Base-by-base conservation (phyloP, 192 early-diverging fungal species). In the Mortierella antarctica region DNA sequence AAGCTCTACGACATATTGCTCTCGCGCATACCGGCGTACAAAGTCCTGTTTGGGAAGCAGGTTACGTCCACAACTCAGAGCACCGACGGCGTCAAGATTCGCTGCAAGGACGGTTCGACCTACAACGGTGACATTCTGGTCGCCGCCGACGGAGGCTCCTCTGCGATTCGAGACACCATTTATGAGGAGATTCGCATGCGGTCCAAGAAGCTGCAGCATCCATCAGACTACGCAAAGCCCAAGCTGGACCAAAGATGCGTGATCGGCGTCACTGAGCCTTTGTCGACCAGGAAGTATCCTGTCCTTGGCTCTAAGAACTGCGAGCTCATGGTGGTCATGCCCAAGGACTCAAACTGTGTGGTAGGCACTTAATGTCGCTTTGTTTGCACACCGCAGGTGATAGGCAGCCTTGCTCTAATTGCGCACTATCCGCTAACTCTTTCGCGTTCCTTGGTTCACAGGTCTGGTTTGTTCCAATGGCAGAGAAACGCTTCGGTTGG, bases 21-120 rank as follows among this genome's bases (percentile, higher is more conserved):
- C 56, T 68, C 74, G 4, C 67, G 74, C 42, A 70, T 78, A 13
- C 74, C 74, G 13, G 74, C 74, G 42, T 78, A 78, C 67, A 78
- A 70, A 6, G 41, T 78, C 55, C 54, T 78, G 15, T 78, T 78
- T n/a, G 20, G 13, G 10, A 78, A 78, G 39, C 67, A 62, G 20
- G 74, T 78, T 15, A 18, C 44, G 17, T 63, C 67, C 20, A 70
- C 68, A 40, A 49, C 56, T 14, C 74, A 78, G n/a, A 70, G 23
- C 51, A 47, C 39, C 6, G 67, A 78, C 17, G 74, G 74, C 2
- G n/a, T 65, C 62, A 78, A 78, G 13, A 68, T 78, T 39, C 74
- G 68, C 7, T 78, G 74, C n/a, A 50, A 70, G 51, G 74, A 78
- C 31, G 74, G 68, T 7, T 59, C 74, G 10, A 61, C 62, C 6